Evolutionary conservation across 192 early-diverging fungal species (phyloP), one percentile per base, ranked within the genome.

Genomic region (Funneliformis mosseae): DNA sequence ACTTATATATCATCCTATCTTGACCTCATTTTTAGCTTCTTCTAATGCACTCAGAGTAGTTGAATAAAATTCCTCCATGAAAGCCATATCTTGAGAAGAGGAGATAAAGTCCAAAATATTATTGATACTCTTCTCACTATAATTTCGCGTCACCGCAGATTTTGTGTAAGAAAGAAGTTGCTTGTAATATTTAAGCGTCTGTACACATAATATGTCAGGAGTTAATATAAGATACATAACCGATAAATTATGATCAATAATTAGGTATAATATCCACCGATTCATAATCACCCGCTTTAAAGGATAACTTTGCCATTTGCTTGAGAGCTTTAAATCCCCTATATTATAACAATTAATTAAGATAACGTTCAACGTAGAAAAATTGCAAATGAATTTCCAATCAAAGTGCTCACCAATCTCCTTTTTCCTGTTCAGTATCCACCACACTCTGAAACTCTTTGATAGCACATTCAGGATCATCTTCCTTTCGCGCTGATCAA

Each of bases 271-370:
- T 18, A 83, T 67, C 12, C 85, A 92, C 92, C 82, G 88, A 84
- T 61, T 92, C 89, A 81, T 90, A 92, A 76, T 89, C 77, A 33
- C 84, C 84, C 28, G 90, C 85, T 75, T 92, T 89, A 85, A 93
- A 95, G 8, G 92, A 88, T 43, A 94, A 82, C 77, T 97, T 97
- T 61, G 92, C 88, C 88, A 94, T 95, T 81, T 97, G 96, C 83
- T 97, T 97, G 42, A 93, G 80, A 0, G 96, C 92, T 74, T 96
- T 97, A 85, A 97, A 97, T 25, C 95, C 94, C 96, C 96, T 96
- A 28, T n/a, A n/a, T 18, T 33, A 9, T 21, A 46, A 28, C 43
- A 64, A 48, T 39, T 16, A 42, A 80, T 23, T 23, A 41, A 21
- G 10, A 71, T 27, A 45, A 16, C 21, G 18, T 48, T 12, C 3